Evolutionary conservation across 306 rosid genomes (phyloP), one percentile per base, ranked within the genome.

Genomic region (Corylus heterophylla): DNA sequence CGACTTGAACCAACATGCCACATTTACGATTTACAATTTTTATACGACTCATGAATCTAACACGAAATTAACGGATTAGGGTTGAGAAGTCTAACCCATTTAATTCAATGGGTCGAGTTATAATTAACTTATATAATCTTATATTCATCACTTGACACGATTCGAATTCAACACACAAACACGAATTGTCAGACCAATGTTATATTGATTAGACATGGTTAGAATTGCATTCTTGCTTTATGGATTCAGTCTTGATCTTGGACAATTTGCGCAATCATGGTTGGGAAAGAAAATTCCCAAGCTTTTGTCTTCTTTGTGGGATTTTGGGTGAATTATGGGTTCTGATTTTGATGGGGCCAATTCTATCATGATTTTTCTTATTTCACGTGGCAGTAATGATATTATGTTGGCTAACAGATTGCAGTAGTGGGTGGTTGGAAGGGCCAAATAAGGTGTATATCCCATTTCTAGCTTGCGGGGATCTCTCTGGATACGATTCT

Each of bases 381-480:
- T 14, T 63, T 29, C 69, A 63, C 47, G 69, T 63, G 69, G 45
- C 7, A 31, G 69, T 63, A 31, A 63, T 63, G 20, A 10, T 51
- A 50, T 50, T 72, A 62, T 77, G 59, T 37, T 75, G 73, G 61
- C 22, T 83, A 81, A 81, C 91, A 92, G 97, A 95, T 90, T 96
- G 98, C 86, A 84, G 92, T 81, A 96, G 99, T 78, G 98, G 96
- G 69, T 96, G 97, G 96, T 84, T 96, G 79, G 99, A 93, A 89
- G 97, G 99, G 71, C 89, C 99, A 31, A 96, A 93, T 73, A 91
- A 90, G 92, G 94, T 92, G 85, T 95, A 96, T 85, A 96, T 91
- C 80, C 97, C 98, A 58, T 93, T 93, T 81, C 91, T 91, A 80
- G 95, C 97, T 55, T 93, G 98, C 11, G 98, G 98, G 77, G 95